phyloP scores from a whole-genome alignment of 176 grass and related monocot species.

The Coix lacrymajobi region DNA sequence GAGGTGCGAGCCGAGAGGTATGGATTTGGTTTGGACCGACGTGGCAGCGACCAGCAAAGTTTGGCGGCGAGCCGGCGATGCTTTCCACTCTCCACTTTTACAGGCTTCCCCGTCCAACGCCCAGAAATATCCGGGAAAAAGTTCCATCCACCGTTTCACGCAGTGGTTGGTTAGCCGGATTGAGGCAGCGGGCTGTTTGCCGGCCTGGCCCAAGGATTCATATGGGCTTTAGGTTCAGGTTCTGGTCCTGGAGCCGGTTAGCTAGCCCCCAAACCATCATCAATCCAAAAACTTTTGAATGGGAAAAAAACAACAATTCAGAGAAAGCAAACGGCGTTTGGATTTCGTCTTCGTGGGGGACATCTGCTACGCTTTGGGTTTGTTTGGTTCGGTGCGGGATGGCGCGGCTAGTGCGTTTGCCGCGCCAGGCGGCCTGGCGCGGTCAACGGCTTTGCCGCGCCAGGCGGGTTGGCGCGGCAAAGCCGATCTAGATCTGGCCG shows the following conservation, averaged over 20 bases:
- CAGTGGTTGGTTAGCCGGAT: not conserved
- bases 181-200: not conserved
- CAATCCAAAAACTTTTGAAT: not conserved
- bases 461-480: too few species aligned
- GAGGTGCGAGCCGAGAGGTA: not conserved
- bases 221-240: not conserved
- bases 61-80: not conserved
- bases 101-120: not conserved
- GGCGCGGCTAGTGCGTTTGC: too few species aligned
- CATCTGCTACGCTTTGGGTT: too few species aligned
- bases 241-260: too few species aligned
- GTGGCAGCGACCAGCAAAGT: not conserved
- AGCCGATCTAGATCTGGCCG: too few species aligned
- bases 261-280: not conserved
- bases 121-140: not conserved
- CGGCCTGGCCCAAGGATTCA: not conserved
- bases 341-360: too few species aligned
- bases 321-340: not conserved
- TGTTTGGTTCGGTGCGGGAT: too few species aligned
- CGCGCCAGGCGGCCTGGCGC: too few species aligned
- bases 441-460: too few species aligned
- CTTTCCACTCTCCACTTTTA: not conserved
- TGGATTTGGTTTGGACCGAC: conserved; percentile 33
- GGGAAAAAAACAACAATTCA: not conserved
- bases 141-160: not conserved